phyloP scores from a whole-genome alignment of 2,329 filamentous ascomycete species.

The Endoconidiophora laricicola region DNA sequence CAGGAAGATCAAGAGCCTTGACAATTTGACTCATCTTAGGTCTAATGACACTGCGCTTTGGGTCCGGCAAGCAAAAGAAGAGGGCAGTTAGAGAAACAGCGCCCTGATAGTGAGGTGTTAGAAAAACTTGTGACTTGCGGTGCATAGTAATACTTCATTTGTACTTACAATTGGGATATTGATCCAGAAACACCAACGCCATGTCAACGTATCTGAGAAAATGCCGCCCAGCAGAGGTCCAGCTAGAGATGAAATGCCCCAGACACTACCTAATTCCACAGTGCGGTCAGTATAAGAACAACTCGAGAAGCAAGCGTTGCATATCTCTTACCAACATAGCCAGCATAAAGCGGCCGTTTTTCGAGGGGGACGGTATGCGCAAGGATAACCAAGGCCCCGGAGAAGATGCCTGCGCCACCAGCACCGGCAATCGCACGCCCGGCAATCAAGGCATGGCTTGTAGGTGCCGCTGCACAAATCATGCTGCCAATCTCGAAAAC shows the following conservation, averaged over 20 bases:
- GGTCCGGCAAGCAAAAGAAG: conserved; percentile 2
- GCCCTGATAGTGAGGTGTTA: conserved; percentile 1
- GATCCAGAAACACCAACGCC: conserved; percentile 21
- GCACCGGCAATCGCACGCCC: conserved; percentile 22
- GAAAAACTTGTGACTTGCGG: background rate
- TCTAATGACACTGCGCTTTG: conserved; percentile 10
- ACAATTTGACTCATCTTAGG: conserved; percentile 14
- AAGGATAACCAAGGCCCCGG: conserved; percentile 27
- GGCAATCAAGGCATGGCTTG: conserved; percentile 21
- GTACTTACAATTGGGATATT: conserved; percentile 19
- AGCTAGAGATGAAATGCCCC: conserved; percentile 22
- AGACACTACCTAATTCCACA: conserved; percentile 19
- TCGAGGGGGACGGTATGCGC: conserved; percentile 22
- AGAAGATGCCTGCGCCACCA: conserved; percentile 30
- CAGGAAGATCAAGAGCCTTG: conserved; percentile 18
- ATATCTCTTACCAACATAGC: conserved; percentile 14
- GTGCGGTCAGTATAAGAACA: conserved; percentile 15
- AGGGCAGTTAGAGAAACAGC: conserved; percentile 6
- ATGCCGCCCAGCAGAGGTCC: conserved; percentile 17
- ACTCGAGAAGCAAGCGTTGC: conserved; percentile 9
- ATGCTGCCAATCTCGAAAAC: conserved; percentile 29
- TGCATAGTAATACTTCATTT: background rate
- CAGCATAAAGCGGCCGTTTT: conserved; percentile 22
- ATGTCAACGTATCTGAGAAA: conserved; percentile 17
- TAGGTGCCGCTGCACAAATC: conserved; percentile 23